Percentiles rank a stretch among this genome's conserved stretches.
These are phyloP conservation scores for Trichoderma sp. DNA, from an alignment of 2,329 filamentous ascomycete species.

Conservation along the genomic window DNA sequence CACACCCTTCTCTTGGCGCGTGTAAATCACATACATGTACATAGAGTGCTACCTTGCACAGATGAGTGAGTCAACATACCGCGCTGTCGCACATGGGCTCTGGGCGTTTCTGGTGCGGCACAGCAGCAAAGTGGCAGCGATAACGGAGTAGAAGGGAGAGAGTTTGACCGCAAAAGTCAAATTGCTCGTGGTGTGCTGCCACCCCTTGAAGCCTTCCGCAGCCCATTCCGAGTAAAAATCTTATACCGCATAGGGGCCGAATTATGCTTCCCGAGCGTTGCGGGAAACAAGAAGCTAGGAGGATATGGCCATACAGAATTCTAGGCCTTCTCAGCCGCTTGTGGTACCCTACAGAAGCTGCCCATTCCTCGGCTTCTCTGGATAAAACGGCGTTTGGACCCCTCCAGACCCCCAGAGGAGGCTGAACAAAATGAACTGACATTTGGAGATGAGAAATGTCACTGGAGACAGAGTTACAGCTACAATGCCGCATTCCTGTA, in stretches of 20 bases:
- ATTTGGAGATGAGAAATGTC: not conserved
- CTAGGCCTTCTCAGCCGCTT: not conserved
- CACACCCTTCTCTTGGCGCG: conserved; percentile 18
- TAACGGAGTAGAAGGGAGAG: conserved; percentile 10
- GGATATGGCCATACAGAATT: conserved; percentile 3
- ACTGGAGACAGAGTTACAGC: not conserved
- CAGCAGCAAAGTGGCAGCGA: conserved; percentile 17
- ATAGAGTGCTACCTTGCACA: not conserved
- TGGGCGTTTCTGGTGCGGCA: not conserved
- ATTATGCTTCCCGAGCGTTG: not conserved
- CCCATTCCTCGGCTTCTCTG: not conserved
- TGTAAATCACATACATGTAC: conserved; percentile 1
- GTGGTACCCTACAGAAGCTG: conserved; percentile 1
- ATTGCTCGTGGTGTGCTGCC: conserved; percentile 3
- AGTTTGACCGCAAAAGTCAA: conserved; percentile 13
- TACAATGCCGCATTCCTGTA: not conserved
- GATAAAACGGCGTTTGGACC: not conserved
- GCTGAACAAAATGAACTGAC: not conserved
- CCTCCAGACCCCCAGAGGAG: not conserved
- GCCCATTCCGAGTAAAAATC: conserved; percentile 1
- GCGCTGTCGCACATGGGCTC: not conserved
- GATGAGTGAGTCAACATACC: not conserved
- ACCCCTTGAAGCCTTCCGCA: conserved; percentile 3
- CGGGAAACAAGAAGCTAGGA: not conserved
- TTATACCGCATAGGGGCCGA: not conserved